Evolutionary conservation across 768 basidiomycete species (phyloP).

Genomic region (Macrolepiota fuliginosa): DNA sequence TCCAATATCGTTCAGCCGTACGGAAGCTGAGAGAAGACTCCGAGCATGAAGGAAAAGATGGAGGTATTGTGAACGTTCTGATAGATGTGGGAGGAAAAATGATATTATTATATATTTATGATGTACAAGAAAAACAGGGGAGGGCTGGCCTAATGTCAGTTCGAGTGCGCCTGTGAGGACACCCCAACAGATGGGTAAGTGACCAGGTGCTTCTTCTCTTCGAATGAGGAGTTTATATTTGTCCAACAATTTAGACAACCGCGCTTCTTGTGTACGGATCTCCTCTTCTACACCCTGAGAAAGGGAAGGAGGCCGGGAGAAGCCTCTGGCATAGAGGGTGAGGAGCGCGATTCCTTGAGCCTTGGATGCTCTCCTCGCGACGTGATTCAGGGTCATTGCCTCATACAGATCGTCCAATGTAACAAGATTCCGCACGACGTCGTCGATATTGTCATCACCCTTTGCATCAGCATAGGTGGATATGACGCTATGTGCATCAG

Average conservation of each 20-base stretch:
- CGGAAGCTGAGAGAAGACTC: conserved; percentile 85
- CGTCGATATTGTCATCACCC: conserved; percentile 17
- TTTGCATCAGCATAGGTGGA: conserved; percentile 18
- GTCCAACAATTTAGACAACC: conserved; percentile 49
- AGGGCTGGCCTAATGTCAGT: conserved; percentile 58
- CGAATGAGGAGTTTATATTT: conserved; percentile 68
- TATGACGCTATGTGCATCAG: conserved; percentile 59
- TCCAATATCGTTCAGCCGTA: conserved; percentile 88
- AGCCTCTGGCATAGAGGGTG: conserved; percentile 81
- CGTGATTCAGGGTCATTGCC: conserved; percentile 84
- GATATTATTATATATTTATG: not conserved
- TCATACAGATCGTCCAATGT: conserved; percentile 79
- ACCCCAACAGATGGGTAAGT: conserved; percentile 92
- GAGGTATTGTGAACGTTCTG: conserved; percentile 83
- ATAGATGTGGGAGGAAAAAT: not conserved
- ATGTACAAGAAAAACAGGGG: not conserved
- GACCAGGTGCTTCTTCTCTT: conserved; percentile 65
- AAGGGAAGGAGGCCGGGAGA: conserved; percentile 53
- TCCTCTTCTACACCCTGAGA: conserved; percentile 20
- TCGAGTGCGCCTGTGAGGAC: conserved; percentile 76
- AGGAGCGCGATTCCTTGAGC: conserved; percentile 92
- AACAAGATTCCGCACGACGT: conserved; percentile 40
- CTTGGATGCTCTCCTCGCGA: conserved; percentile 81
- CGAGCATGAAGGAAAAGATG: conserved; percentile 93
- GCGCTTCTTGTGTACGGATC: conserved; percentile 10